Evolutionary conservation across 305 asterid species (phyloP).

Genomic region (Lippia alba): DNA sequence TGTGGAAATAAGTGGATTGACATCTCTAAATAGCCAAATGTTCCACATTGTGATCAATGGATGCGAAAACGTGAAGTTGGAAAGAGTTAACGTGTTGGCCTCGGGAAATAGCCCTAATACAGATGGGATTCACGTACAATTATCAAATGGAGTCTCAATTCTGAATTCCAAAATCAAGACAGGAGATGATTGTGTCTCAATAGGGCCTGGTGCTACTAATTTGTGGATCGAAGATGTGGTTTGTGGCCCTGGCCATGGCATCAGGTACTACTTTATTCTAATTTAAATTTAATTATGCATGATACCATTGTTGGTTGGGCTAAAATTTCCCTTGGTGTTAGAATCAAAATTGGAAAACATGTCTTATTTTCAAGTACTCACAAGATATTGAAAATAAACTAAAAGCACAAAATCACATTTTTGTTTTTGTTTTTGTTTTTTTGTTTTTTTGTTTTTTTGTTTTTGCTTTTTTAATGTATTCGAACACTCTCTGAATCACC

Average conservation of each 20-base stretch:
- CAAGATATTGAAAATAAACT: no score
- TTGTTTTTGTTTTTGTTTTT: no score
- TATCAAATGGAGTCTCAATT: conserved; percentile 38
- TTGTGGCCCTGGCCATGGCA: conserved; percentile 79
- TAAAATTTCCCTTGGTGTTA: no score
- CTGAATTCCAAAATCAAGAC: conserved; percentile 46
- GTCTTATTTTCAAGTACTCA: no score
- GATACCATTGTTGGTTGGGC: no score
- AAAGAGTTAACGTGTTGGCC: conserved; percentile 37
- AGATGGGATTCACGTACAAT: conserved; percentile 53
- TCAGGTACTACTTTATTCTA: conserved; percentile 59
- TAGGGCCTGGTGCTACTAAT: conserved; percentile 61
- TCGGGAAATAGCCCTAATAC: conserved; percentile 49
- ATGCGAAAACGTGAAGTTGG: conserved; percentile 45
- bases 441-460: no score
- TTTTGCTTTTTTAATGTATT: no score
- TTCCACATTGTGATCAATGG: conserved; percentile 56
- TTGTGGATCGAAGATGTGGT: conserved; percentile 49
- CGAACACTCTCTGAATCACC: no score
- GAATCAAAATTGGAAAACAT: no score
- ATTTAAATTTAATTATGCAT: no score
- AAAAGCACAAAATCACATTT: no score
- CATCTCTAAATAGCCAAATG: conserved; percentile 52
- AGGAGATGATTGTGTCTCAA: conserved; percentile 66
- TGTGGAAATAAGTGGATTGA: conserved; percentile 45